phyloP scores from a whole-genome alignment of 1,284 basidiomycete species.

The Ceratorhiza oryzae-sativae region DNA sequence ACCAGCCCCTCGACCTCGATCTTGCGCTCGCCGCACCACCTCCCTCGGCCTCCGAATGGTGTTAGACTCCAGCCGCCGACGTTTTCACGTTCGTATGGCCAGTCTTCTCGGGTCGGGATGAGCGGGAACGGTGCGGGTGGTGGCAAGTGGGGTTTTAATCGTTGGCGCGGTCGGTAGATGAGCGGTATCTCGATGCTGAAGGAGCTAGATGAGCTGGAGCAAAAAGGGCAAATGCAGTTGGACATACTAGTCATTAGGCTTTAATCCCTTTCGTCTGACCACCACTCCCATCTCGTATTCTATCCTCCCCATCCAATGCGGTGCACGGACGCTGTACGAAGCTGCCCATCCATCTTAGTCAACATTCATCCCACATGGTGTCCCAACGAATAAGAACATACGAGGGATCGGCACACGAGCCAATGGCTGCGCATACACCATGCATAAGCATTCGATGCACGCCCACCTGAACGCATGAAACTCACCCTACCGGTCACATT shows the following conservation, averaged over 20 bases:
- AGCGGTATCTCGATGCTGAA: conserved; percentile 30
- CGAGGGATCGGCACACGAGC: conserved; percentile 24
- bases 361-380: not conserved
- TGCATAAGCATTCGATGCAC: not conserved
- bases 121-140: conserved; percentile 24
- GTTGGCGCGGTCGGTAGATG: conserved; percentile 2
- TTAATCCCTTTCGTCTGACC: conserved; percentile 11
- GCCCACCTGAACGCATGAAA: not conserved
- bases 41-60: conserved; percentile 22
- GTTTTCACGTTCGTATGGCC: conserved; percentile 19
- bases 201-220: not conserved
- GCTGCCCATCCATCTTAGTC: not conserved
- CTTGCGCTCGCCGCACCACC: not conserved
- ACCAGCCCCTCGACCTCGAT: conserved; percentile 25
- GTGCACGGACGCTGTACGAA: conserved; percentile 26
- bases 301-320: conserved; percentile 26
- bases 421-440: conserved; percentile 19
- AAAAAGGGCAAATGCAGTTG: not conserved
- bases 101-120: conserved; percentile 29
- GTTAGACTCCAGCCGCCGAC: conserved; percentile 15
- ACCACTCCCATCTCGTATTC: conserved; percentile 19
- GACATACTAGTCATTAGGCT: conserved; percentile 30
- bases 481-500: conserved; percentile 19
- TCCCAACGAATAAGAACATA: not conserved
- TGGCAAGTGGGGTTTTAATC: conserved; percentile 4